A percentile compares a stretch with the other conserved stretches of the same genome.
Evolutionary conservation across 2,329 filamentous ascomycete genomes (phyloP).

Genomic region (Dactylellina haptotyla): DNA sequence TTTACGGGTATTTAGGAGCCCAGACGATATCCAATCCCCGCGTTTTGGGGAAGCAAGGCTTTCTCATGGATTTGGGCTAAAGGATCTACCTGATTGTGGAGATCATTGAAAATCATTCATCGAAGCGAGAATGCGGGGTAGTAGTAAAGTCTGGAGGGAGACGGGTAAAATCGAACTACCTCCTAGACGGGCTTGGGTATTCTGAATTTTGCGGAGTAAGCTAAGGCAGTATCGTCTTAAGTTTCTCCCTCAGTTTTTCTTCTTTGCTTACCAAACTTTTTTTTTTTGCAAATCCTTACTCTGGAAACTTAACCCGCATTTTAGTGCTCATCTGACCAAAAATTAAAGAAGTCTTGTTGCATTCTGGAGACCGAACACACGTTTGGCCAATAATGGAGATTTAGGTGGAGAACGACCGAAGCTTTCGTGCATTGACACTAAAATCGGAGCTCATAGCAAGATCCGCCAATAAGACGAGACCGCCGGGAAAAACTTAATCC

Average conservation of each 20-base stretch:
- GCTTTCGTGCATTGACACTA: neutral
- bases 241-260: neutral
- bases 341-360: neutral
- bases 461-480: conserved; percentile 4
- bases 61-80: too few species aligned
- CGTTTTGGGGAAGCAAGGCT: too few species aligned
- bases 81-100: neutral
- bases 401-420: conserved; percentile 14
- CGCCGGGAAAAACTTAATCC: conserved; percentile 42
- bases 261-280: neutral
- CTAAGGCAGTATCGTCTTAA: neutral
- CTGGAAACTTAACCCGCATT: neutral
- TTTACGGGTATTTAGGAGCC: too few species aligned
- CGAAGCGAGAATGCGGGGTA: conserved; percentile 54
- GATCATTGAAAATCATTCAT: conserved; percentile 39
- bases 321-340: neutral
- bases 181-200: neutral
- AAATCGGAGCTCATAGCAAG: neutral
- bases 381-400: conserved; percentile 4
- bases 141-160: neutral
- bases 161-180: conserved; percentile 14
- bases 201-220: neutral
- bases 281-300: neutral
- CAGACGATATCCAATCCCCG: too few species aligned
- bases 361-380: neutral